Conservation (phyloP, 1,139 yeast species). For the Chernovozyma aurita region DNA sequence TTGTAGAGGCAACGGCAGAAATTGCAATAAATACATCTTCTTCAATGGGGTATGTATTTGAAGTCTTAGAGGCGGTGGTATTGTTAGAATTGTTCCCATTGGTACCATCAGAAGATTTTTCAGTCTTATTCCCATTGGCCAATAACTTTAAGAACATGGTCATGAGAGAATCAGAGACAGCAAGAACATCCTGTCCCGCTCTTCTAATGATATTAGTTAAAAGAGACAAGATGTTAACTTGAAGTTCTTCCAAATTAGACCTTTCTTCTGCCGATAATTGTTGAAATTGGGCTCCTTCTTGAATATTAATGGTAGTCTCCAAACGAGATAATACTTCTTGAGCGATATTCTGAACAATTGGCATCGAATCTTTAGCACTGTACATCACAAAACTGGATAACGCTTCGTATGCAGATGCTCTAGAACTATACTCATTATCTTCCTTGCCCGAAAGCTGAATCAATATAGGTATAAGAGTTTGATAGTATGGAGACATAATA, state of each 20-base stretch:
- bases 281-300: constrained; percentile 2
- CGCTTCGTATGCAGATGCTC: constrained; percentile 96
- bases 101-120: background rate
- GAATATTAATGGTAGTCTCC: constrained; percentile 54
- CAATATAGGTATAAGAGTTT: constrained; percentile 63
- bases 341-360: constrained; percentile 67
- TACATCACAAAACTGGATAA: constrained; percentile 75
- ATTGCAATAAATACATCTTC: constrained; percentile 93
- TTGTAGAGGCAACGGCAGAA: constrained; percentile 81
- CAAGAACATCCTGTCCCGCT: constrained; percentile 58
- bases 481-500: constrained; percentile 71
- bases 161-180: constrained; percentile 84
- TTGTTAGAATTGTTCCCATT: background rate
- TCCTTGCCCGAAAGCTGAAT: constrained; percentile 61
- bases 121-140: constrained; percentile 53
- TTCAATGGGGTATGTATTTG: constrained; percentile 60
- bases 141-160: constrained; percentile 69
- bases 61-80: background rate
- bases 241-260: constrained; percentile 81
- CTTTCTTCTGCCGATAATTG: constrained; percentile 62
- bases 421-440: constrained; percentile 82
- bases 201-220: constrained; percentile 87
- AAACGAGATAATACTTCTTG: constrained; percentile 69
- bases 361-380: constrained; percentile 68
- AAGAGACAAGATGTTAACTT: constrained; percentile 78